Evolutionary conservation across 2,329 filamentous ascomycete genomes (phyloP), one percentile per base, ranked within the genome.

Genomic region (Aspergillus terreus): DNA sequence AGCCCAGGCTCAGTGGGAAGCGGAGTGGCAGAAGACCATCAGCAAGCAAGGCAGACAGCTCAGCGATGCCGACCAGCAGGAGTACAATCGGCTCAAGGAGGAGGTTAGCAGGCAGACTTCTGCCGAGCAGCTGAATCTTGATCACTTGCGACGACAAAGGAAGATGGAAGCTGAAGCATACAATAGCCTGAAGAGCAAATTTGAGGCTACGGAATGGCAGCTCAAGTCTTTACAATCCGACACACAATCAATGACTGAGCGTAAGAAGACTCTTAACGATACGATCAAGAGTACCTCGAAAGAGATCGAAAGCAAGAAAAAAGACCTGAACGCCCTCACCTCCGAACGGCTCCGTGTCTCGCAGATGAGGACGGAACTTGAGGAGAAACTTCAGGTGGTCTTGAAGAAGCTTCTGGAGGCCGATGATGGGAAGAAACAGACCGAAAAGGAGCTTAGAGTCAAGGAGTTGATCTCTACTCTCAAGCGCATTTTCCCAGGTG

Each of bases 101-200:
- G 88, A 96, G 64, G 90, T 95, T 54, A 90, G 89, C 69, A 85
- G 89, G 58, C 88, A 86, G 58, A 88, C 90, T 25, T 88, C 91
- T 6, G 81, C 83, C 7, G 89, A 95, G 61, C 89, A 94, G 65
- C 82, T 86, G 58, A 89, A 90, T 60, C 80, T 96, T 36, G 89
- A 95, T 70, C 90, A 91, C 57, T 81, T 96, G n/a, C 82, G 84
- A 51, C 90, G 92, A 19, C 90, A 96, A 66, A 80, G 90, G 55
- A 96, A 92, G 72, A 94, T 90, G 0, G 92, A 97, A 63, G 87
- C 92, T 56, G 91, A 95, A 53, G 94, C 91, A 0, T 88, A 92
- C 54, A 92, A 89, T 64, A 96, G 88, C 57, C 78, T 97, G 56
- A 92, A 88, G 70, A 88, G 89, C 64, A 96, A 91, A 67, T 86